Percentiles rank a stretch among this genome's conserved stretches.
Evolutionary conservation across 1,139 yeast species (phyloP).

Genomic region (Sugiyamaella paludigena): DNA sequence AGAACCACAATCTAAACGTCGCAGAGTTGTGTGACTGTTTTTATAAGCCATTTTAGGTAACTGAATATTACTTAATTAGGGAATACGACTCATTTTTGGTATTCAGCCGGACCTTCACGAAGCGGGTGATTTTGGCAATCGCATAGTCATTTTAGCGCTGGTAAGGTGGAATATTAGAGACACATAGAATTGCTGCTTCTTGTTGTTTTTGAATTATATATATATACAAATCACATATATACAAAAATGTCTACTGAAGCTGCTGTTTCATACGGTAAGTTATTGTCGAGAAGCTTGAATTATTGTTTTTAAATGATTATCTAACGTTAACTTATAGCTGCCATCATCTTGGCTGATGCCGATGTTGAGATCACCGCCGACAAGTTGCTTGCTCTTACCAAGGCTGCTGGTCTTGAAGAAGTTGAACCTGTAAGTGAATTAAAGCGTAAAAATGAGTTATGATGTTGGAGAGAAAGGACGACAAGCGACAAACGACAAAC

Average conservation of each 20-base stretch:
- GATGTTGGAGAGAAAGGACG: neutral
- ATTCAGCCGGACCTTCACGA: neutral
- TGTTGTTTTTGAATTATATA: conserved; percentile 6
- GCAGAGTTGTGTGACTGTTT: neutral
- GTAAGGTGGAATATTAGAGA: neutral
- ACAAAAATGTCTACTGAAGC: conserved; percentile 40
- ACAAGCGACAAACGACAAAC: neutral
- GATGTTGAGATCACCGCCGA: conserved; percentile 93
- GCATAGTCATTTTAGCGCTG: neutral
- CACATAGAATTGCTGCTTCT: conserved; percentile 1
- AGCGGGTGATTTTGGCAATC: neutral
- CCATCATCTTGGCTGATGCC: conserved; percentile 97
- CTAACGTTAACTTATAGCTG: conserved; percentile 52
- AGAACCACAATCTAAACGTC: conserved; percentile 3
- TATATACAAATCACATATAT: neutral
- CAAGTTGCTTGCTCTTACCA: conserved; percentile 79
- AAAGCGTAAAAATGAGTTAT: neutral
- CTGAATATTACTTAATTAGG: no score
- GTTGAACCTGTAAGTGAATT: conserved; percentile 18
- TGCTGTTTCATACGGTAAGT: conserved; percentile 59
- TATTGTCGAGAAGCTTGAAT: no score
- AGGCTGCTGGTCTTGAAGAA: conserved; percentile 76
- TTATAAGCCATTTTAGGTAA: no score
- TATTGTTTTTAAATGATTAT: neutral
- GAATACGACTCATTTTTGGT: no score